Evolutionary conservation across 768 basidiomycete species (phyloP), one percentile per base, ranked within the genome.

Genomic region (Wakefieldia striispora): DNA sequence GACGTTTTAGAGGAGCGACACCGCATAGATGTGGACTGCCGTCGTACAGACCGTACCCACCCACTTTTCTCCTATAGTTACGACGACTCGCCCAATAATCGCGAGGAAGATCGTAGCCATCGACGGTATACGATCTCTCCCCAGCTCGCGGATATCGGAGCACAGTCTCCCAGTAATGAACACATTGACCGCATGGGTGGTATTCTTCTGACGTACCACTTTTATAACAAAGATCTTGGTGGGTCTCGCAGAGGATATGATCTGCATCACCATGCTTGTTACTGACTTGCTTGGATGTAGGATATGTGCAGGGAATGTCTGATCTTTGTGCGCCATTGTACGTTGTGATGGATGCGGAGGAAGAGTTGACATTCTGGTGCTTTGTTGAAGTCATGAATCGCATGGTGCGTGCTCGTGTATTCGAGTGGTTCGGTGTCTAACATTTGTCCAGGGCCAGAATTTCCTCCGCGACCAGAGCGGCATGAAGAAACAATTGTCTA

Each of bases 291-390:
- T 42, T 47, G n/a, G 33, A 43, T 47, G 49, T 53, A 87, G 93
- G 95, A 24, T 97, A 98, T 66, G 97, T 98, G 5, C 97, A 98
- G 69, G 97, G 97, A 27, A 98, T 98, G 97, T 93, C 91, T 3
- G 97, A 99, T 69, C 79, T 99, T 13, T 90, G 91, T 58, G 87
- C 91, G 4, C 97, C 97, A 12, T 70, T 98, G 6, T 98, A 97
- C 62, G 86, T 98, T 21, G 90, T 94, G 14, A 85, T 91, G 80
- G 84, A 79, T 45, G 89, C 83, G 7, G 87, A 97, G 55, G 94
- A 95, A 61, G 88, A 87, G 45, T 69, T 91, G 70, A 91, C 91
- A 2, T 98, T 97, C 70, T 97, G 95, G 94, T 93, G 92, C 62
- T 93, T 99, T 62, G 93, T 90, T 19, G 82, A 87, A 55, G 82